A percentile compares a stretch with the other conserved stretches of the same genome.
Evolutionary conservation across 129 eudicot species (phyloP).

Genomic region (Flaveria linearis): DNA sequence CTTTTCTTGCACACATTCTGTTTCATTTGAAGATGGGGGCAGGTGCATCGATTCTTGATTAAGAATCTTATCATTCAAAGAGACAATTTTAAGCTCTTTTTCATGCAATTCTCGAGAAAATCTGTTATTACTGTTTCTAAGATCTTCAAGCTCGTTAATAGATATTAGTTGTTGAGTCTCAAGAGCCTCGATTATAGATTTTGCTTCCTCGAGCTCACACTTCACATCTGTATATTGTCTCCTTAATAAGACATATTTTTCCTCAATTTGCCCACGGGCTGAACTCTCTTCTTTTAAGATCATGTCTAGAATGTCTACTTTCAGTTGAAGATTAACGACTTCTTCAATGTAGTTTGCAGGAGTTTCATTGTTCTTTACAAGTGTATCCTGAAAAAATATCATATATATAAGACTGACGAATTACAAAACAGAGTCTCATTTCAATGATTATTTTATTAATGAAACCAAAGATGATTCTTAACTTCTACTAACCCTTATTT

Average conservation of each 20-base stretch:
- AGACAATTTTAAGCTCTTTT: constrained; percentile 49
- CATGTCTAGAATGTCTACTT: constrained; percentile 72
- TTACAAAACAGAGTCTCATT: not conserved
- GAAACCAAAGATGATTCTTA: not conserved
- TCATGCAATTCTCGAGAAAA: constrained; percentile 44
- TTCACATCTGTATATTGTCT: constrained; percentile 51
- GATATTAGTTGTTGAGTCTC: constrained; percentile 72
- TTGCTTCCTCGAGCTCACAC: constrained; percentile 58
- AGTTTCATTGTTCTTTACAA: constrained; percentile 33
- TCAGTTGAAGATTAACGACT: constrained; percentile 61
- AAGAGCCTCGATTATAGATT: constrained; percentile 75
- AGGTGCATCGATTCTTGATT: constrained; percentile 39
- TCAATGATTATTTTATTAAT: not conserved
- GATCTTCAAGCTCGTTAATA: constrained; percentile 76
- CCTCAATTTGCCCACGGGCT: constrained; percentile 42
- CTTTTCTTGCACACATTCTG: constrained; percentile 57
- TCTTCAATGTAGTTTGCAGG: constrained; percentile 47
- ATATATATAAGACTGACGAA: not conserved
- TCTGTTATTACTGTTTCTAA: constrained; percentile 45
- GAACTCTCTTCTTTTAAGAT: constrained; percentile 75
- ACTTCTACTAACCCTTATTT: not conserved
- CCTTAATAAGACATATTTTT: constrained; percentile 39
- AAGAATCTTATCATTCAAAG: constrained; percentile 47
- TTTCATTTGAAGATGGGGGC: constrained; percentile 36
- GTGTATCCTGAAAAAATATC: constrained; percentile 50